phyloP scores from a whole-genome alignment of 345 rosid genomes.

The Psidium guajava region DNA sequence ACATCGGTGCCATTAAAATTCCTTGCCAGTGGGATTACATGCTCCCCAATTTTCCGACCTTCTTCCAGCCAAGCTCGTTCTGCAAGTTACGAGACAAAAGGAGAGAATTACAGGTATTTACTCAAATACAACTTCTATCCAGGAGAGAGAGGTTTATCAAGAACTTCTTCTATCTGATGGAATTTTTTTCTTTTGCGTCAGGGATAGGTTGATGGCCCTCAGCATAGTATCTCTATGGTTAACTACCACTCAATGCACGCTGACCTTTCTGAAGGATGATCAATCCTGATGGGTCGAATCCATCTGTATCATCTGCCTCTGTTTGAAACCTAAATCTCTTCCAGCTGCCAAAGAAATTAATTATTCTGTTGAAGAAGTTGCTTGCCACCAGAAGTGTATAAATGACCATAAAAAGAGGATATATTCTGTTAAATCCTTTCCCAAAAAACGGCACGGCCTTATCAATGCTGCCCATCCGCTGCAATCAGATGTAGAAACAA shows the following conservation, averaged over 20 bases:
- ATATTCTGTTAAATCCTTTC: conserved; percentile 72
- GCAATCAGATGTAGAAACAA: conserved; percentile 14
- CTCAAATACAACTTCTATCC: neutral
- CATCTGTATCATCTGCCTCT: conserved; percentile 77
- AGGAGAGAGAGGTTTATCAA: neutral
- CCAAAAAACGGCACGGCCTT: conserved; percentile 82
- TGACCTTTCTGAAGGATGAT: conserved; percentile 85
- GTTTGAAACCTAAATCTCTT: conserved; percentile 78
- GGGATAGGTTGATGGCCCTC: neutral
- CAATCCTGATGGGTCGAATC: conserved; percentile 90
- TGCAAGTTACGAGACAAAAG: neutral
- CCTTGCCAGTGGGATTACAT: conserved; percentile 81
- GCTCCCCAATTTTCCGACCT: conserved; percentile 82
- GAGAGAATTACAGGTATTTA: neutral
- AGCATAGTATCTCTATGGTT: neutral
- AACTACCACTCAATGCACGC: neutral
- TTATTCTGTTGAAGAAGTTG: conserved; percentile 83
- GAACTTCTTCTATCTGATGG: neutral
- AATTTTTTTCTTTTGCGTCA: neutral
- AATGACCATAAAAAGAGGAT: conserved; percentile 95
- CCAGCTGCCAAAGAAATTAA: conserved; percentile 92
- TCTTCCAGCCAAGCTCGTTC: conserved; percentile 87
- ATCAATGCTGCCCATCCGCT: conserved; percentile 95
- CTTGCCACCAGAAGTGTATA: conserved; percentile 87
- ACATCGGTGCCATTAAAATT: conserved; percentile 68